phyloP scores from a whole-genome alignment of 192 early-diverging fungal genomes.

The Mortierella claussenii region DNA sequence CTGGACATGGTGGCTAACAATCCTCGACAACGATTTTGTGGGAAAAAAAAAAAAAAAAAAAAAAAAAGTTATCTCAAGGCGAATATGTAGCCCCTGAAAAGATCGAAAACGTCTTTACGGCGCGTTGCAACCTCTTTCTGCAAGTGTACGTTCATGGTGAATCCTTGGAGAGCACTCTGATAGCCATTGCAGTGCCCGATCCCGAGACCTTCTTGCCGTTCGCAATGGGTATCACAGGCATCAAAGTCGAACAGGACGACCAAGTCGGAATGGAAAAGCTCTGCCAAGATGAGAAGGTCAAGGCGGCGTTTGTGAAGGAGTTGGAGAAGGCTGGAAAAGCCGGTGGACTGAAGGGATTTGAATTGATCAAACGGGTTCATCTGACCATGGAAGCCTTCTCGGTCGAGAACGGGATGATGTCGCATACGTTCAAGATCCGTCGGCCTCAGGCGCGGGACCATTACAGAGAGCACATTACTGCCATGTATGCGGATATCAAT shows the following conservation, averaged over 20 bases:
- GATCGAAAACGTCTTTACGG: conserved; percentile 21
- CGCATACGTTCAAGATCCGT: conserved; percentile 69
- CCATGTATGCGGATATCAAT: conserved; percentile 14
- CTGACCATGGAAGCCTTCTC: conserved; percentile 77
- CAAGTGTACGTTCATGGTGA: conserved; percentile 67
- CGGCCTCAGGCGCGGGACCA: conserved; percentile 22
- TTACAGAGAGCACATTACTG: conserved; percentile 5
- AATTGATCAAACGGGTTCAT: conserved; percentile 75
- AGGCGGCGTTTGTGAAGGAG: conserved; percentile 60
- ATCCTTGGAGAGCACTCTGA: conserved; percentile 50
- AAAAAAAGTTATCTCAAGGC: conserved; percentile 68
- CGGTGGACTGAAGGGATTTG: conserved; percentile 66
- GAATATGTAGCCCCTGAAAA: conserved; percentile 95
- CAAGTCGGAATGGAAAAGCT: conserved; percentile 50
- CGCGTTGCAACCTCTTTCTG: conserved; percentile 31
- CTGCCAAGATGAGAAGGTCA: conserved; percentile 55
- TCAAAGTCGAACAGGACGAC: conserved; percentile 21
- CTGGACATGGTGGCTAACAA: too few species aligned
- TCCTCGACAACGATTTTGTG: too few species aligned
- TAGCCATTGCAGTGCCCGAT: conserved; percentile 64
- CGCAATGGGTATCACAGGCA: conserved; percentile 39
- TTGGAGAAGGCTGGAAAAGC: conserved; percentile 64
- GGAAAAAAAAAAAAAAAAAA: too few species aligned
- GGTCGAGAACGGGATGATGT: conserved; percentile 79
- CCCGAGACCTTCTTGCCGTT: conserved; percentile 55